Evolutionary conservation across 2,329 filamentous ascomycete species (phyloP), one percentile per base, ranked within the genome.

Genomic region (Waltergamsia citrina): DNA sequence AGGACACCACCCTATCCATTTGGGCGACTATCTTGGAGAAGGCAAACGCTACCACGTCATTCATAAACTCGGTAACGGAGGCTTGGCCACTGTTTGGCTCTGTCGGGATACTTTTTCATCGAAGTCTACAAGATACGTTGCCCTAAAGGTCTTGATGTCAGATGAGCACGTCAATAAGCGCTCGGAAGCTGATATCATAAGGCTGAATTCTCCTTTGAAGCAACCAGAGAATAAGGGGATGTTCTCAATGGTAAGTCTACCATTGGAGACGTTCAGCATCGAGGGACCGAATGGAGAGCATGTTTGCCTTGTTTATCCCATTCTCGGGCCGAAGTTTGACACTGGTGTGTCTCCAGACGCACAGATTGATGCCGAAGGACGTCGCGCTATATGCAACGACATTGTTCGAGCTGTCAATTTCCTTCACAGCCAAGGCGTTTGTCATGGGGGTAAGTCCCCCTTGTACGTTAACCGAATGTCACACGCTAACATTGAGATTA

Each of bases 61-160:
- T 32, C 54, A 63, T 35, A 68, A 68, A 44, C 44, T 67, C 22
- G 61, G 63, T 20, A 57, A 45, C 35, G 62, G 64, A 17, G 56
- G 56, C 7, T 63, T 47, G 42, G 60, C 58, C 7, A 69, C 60
- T 6, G 57, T 67, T 29, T 69, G 60, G 64, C 54, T 67, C 7
- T 47, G 44, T 34, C 43, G 31, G 25, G 62, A 57, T 26, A 44
- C 46, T 25, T n/a, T 9, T 5, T 51, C 60, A 7, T 21, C 29
- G 19, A 34, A 26, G 5, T 26, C 28, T 6, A 15, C 38, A 5
- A 38, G 29, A 29, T 56, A 52, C 25, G 45, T 52, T 20, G 53
- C 55, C 12, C 16, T 57, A 16, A 58, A 58, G 41, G 46, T 56
- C 20, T 37, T 56, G 36, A 45, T 48, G 30, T 45, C 47, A 12